A percentile compares a stretch with the other conserved stretches of the same genome.
These are phyloP conservation scores for Diospyros kaki DNA, from an alignment of 148 eudicot species.

Conservation along the genomic window DNA sequence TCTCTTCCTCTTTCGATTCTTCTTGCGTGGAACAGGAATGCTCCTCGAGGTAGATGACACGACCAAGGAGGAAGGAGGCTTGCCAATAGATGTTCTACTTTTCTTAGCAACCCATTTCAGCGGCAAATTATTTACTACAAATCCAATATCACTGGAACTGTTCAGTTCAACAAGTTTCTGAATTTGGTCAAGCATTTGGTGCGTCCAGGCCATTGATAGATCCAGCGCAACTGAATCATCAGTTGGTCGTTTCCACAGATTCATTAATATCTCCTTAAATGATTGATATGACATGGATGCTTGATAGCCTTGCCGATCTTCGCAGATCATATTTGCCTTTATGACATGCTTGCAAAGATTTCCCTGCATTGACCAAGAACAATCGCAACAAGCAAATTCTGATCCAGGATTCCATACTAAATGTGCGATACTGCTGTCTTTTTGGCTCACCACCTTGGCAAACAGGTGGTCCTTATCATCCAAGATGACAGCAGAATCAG, in stretches of 20 bases:
- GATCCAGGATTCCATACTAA: conserved; percentile 83
- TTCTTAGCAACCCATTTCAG: conserved; percentile 60
- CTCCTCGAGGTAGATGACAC: conserved; percentile 21
- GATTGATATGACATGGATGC: conserved; percentile 62
- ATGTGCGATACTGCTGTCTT: conserved; percentile 36
- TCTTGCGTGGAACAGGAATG: conserved; percentile 19
- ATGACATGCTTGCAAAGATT: conserved; percentile 87
- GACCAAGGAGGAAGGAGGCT: conserved; percentile 19
- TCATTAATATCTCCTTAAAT: conserved; percentile 40
- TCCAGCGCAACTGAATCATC: conserved; percentile 81
- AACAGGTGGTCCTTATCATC: conserved; percentile 40
- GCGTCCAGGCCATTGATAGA: conserved; percentile 69
- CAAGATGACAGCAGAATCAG: conserved; percentile 55
- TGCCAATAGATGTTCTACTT: conserved; percentile 37
- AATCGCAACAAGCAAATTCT: conserved; percentile 86
- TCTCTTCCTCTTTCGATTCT: conserved; percentile 46
- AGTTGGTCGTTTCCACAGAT: conserved; percentile 49
- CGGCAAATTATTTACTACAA: conserved; percentile 52
- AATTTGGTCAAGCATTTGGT: conserved; percentile 63
- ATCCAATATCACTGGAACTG: conserved; percentile 40
- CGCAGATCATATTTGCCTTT: conserved; percentile 79
- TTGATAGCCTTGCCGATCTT: conserved; percentile 27
- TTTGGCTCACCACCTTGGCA: conserved; percentile 66
- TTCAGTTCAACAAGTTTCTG: conserved; percentile 60
- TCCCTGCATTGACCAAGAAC: conserved; percentile 84